A percentile compares a stretch with the other conserved stretches of the same genome.
Conservation (phyloP, 139 green algal species). For the Asterochloris sp. region DNA sequence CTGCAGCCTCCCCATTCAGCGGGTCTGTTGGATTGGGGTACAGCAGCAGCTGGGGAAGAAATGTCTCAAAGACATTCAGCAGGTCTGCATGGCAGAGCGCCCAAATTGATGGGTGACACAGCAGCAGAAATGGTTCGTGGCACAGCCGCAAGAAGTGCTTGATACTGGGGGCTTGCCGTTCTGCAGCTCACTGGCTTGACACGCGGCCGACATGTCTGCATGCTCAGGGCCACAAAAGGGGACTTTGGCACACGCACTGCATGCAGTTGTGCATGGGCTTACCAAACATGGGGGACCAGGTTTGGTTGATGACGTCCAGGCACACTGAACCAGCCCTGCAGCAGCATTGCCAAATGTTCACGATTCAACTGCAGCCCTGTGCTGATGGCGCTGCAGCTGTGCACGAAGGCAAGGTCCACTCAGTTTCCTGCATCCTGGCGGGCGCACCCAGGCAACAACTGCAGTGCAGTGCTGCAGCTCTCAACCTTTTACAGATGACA, state of each 20-base stretch:
- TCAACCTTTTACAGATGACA: no score
- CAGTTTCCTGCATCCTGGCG: neutral
- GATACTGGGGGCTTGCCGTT: no score
- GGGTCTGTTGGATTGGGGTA: conserved; percentile 98
- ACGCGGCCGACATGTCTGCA: no score
- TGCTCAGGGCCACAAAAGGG: no score
- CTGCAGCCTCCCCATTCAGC: conserved; percentile 96
- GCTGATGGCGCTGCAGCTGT: neutral
- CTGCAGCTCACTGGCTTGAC: no score
- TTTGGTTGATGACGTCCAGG: conserved; percentile 99
- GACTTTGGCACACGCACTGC: no score
- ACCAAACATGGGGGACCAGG: conserved; percentile 99
- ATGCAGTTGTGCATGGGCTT: conserved; percentile 6
- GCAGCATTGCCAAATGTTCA: neutral
- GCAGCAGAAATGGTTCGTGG: no score
- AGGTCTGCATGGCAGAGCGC: conserved; percentile 66
- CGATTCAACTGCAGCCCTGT: neutral
- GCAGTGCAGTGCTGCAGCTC: neutral
- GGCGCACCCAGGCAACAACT: neutral
- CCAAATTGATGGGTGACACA: no score
- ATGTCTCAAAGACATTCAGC: conserved; percentile 99
- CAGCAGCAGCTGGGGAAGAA: conserved; percentile 97
- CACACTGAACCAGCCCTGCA: conserved; percentile 91
- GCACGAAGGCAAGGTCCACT: neutral
- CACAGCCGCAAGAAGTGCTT: no score